Conservation (phyloP, 306 rosid genomes). For the Mimosa pudica region DNA sequence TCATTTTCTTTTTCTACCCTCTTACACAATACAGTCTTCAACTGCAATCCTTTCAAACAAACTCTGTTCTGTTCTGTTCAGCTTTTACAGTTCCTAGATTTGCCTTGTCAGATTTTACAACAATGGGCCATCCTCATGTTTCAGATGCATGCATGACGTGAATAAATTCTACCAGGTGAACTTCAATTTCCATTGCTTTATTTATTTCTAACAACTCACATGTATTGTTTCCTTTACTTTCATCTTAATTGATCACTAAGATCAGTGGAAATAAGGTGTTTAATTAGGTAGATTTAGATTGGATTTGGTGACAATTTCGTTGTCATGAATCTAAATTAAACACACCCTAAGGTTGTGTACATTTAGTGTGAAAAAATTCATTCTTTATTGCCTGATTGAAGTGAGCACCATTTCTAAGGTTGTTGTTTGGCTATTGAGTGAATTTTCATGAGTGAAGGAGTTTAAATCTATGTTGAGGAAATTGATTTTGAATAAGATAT, state of each 20-base stretch:
- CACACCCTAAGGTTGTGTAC: background rate
- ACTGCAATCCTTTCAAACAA: conserved; percentile 30
- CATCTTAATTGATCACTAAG: conserved; percentile 22
- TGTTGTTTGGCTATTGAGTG: background rate
- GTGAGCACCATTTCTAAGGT: conserved; percentile 29
- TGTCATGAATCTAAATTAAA: conserved; percentile 28
- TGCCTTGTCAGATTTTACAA: conserved; percentile 37
- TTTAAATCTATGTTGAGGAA: conserved; percentile 23
- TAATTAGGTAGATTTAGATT: conserved; percentile 28
- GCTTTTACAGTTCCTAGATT: conserved; percentile 23
- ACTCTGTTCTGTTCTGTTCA: background rate
- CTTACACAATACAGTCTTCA: conserved; percentile 28
- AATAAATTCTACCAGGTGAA: conserved; percentile 46
- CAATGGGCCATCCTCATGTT: conserved; percentile 35
- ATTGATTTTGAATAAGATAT: conserved; percentile 23
- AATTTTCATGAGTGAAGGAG: background rate
- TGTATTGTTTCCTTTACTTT: conserved; percentile 29
- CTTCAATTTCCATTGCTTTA: conserved; percentile 36
- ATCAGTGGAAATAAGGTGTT: conserved; percentile 23
- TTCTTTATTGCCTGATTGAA: conserved; percentile 18
- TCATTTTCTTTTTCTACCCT: conserved; percentile 27
- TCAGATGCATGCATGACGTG: conserved; percentile 31
- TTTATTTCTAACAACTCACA: conserved; percentile 25
- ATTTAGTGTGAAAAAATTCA: background rate
- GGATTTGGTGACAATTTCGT: conserved; percentile 16